Base-by-base conservation (phyloP, 148 eudicot genomes). In the Limonium bicolor region DNA sequence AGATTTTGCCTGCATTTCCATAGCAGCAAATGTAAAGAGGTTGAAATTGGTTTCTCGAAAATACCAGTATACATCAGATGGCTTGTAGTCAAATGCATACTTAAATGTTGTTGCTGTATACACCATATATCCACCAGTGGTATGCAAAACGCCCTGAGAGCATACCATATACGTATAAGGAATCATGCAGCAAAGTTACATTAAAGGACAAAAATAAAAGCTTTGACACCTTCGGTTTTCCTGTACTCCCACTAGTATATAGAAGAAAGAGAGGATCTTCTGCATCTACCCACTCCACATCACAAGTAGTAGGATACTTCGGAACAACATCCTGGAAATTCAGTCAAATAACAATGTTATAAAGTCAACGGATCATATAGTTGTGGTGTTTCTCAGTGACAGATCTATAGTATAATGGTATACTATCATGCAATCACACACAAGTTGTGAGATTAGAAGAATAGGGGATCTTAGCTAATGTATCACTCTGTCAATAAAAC, bases 81-180 rank as follows among this genome's bases (percentile, higher is more conserved):
- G 80, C 62, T 92, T 85, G 63, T 85, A 76, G 74, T 92, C 99
- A 67, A 92, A 92, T 59, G 99, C 86, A 63, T 85, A 92, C 64
- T 92, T 85, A 51, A 92, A 92, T 41, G 99, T 92, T 54, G 94
- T 76, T 27, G 99, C 99, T 27, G 95, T 73, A 68, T 81, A 92
- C 55, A 92, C 61, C 99, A 92, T 92, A 72, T 92, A 92, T 50
- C 99, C 99, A 43, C 99, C 99, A 46, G 99, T 92, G 53, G 99
- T 92, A 62, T 92, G 99, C 59, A 92, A 31, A 53, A 92, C 99
- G 50, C 99, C 99, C 99, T 85, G 41, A 46, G 25, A 55, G 55
- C 61, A 48, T 38, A 45, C 27, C 11, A 15, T 36, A 58, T 17
- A 23, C 14, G 27, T 24, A 43, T 43, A 23, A 43, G 38, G 19